Evolutionary conservation across 768 basidiomycete genomes (phyloP), one percentile per base, ranked within the genome.

Genomic region (Lepiota venenata): DNA sequence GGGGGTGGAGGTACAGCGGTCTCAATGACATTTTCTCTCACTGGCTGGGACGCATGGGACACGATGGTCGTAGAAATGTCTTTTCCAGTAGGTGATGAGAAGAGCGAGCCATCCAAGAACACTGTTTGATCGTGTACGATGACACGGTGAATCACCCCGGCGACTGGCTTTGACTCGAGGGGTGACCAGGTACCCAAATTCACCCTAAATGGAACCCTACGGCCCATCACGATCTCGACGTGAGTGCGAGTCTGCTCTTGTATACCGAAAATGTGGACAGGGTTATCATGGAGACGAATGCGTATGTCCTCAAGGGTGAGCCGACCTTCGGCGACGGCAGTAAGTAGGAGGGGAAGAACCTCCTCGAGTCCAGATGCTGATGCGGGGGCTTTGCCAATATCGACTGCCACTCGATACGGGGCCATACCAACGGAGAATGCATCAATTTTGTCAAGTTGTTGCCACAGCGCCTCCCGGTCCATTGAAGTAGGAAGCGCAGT

Each of bases 211-310:
- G 74, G 71, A 16, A 79, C 75, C 53, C 77, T 79, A 48, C 97
- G 84, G 53, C 91, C 90, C 22, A 97, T 74, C 58, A 95, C 91
- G 42, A 99, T 91, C 65, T 99, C 97, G 36, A 97, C 91, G 58
- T 87, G 88, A 1, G 94, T 93, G 56, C 92, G 81, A 4, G 80
- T 65, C 64, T 93, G 91, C 58, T 97, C 93, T 0, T 92, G 87
- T 11, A 98, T 78, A 32, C 87, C 87, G 66, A 98, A 97, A 65
- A 99, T 98, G 38, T 83, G 79, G 16, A 89, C 81, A 1, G 97
- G 96, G 69, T 97, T 98, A 63, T 98, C 94, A 65, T 93, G 85
- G 15, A 98, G 68, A 44, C 93, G 84, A n/a, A 75, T 65, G 35
- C 83, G 84, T 60, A 99, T 84, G 66, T 91, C 92, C 38, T 91